Evolutionary conservation across 495 filamentous ascomycete genomes (phyloP), one percentile per base, ranked within the genome.

Genomic region (Neurospora sp.): DNA sequence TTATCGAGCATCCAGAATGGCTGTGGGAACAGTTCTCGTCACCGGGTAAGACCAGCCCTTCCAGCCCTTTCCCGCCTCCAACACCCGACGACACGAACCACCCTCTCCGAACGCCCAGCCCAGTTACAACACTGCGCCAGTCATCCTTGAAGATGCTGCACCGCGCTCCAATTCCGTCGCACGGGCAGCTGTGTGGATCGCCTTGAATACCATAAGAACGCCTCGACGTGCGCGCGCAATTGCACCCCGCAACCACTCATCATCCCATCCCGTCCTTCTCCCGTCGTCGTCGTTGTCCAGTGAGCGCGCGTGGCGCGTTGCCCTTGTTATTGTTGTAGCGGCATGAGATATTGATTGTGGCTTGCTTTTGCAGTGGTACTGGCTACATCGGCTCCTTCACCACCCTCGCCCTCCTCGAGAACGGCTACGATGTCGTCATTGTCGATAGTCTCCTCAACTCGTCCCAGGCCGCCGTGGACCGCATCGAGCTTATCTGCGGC

Each of bases 311-410:
- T 31, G 39, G 28, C 70, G 70, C 19, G 24, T 69, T 59, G 11
- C 31, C 19, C 43, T 37, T 38, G 15, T 34, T n/a, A 28, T 36
- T 34, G 38, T 37, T 36, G 24, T 37, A 19, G 69, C 42, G 36
- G 71, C 45, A 42, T 38, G 28, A 40, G 36, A 69, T 72, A 71
- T 73, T 81, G 74, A 78, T 69, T 43, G 73, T 71, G 73, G 72
- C 73, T 69, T 36, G 28, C 54, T 66, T 66, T 66, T 74, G 69
- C 81, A 99, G 96, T 86, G 96, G 96, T 76, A 96, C 93, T 73
- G 96, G 96, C 85, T 99, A 99, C 87, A 99, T 99, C 82, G 96
- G 96, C 77, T 99, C 96, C 48, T 98, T 98, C 88, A 99, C 96
- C 71, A 85, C 91, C 72, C 90, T 99, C 71, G 92, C 94, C 42